Base-by-base conservation (phyloP, 2,329 filamentous ascomycete genomes). In the Hypoxylon sp. region DNA sequence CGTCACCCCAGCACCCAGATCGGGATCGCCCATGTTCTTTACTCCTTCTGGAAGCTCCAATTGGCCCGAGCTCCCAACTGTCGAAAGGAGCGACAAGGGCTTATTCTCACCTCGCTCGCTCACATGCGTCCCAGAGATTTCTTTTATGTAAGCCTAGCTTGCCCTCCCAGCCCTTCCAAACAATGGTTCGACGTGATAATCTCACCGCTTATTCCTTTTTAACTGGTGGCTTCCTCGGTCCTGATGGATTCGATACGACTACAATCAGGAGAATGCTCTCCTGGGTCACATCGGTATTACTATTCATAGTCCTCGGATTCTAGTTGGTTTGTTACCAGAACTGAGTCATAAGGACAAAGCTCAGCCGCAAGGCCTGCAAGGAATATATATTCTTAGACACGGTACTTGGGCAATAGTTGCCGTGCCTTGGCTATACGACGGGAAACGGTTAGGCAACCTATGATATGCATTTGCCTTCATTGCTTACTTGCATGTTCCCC, bases 21-120 rank as follows among this genome's bases (percentile, higher is more conserved):
- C 57, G 48, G 51, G 60, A 68, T 68, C 44, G 35, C 27, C 65
- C 66, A 60, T 27, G 31, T 73, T 72, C 72, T 58, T 67, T 73
- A 10, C 71, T 66, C 37, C 49, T 76, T 75, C 75, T 69, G 71
- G 75, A 76, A 37, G 56, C 48, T 33, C 25, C 11, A 17, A 20
- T 49, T 75, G 64, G 66, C 61, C 72, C 69, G 50, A 73, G 72
- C 72, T 69, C 59, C 61, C 22, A 51, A 44, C 57, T 49, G 40
- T 48, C 48, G 42, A 58, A 61, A 27, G 40, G 33, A 37, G 37
- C 53, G 50, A 61, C 63, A 67, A 64, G 69, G 66, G 68, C 60
- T 66, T 68, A 71, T 68, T 71, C 64, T 61, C 59, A 59, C 56
- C 17, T 61, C 40, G 27, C 30, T 69, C 50, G 42, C 42, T 58